A percentile compares a stretch with the other conserved stretches of the same genome.
These are phyloP conservation scores for Pleurotus pulmonarius DNA, from an alignment of 768 basidiomycete species.

Conservation along the genomic window DNA sequence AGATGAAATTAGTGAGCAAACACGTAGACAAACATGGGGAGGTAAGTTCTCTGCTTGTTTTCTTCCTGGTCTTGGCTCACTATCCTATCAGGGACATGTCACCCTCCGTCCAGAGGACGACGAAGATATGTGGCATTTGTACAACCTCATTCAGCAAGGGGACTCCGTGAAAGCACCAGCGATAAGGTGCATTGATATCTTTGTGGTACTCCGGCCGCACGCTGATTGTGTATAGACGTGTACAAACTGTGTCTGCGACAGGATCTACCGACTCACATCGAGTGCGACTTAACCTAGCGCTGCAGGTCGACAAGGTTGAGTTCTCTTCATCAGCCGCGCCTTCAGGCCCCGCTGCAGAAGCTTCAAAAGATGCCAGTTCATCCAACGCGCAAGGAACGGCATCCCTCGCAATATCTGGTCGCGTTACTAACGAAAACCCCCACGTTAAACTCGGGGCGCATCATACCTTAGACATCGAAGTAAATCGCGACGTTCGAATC, in stretches of 20 bases:
- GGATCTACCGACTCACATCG: conserved; percentile 93
- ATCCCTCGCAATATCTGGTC: conserved; percentile 81
- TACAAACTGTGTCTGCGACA: conserved; percentile 86
- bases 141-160: conserved; percentile 90
- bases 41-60: conserved; percentile 38
- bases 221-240: conserved; percentile 47
- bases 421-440: conserved; percentile 80
- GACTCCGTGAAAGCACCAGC: conserved; percentile 86
- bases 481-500: conserved; percentile 86
- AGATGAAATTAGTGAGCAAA: conserved; percentile 84
- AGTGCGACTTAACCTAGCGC: conserved; percentile 78
- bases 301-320: conserved; percentile 74
- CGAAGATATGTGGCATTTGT: conserved; percentile 99
- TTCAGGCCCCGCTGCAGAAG: conserved; percentile 29
- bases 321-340: conserved; percentile 71
- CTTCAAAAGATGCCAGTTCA: conserved; percentile 22
- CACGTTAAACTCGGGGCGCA: conserved; percentile 91
- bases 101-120: conserved; percentile 95
- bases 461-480: conserved; percentile 92
- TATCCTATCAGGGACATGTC: conserved; percentile 71
- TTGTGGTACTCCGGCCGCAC: neutral
- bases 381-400: conserved; percentile 37
- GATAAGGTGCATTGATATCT: conserved; percentile 51
- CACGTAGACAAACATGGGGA: conserved; percentile 81
- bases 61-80: neutral